Percentiles rank a stretch among this genome's conserved stretches.
Conservation (phyloP, 495 filamentous ascomycete genomes). For the Talaromyces stipitatus region DNA sequence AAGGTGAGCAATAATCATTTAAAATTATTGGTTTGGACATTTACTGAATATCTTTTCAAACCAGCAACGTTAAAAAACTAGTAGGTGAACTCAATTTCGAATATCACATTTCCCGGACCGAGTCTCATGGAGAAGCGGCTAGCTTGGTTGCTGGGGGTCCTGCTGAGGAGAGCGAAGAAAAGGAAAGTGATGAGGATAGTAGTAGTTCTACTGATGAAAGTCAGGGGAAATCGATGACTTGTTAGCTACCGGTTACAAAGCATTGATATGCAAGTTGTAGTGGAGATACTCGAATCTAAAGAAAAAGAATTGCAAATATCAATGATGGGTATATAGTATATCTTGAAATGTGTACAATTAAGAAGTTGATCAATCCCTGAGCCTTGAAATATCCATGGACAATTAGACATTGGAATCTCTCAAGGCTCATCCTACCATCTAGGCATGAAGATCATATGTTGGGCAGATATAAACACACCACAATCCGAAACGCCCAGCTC, state of each 20-base stretch:
- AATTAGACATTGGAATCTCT: too few relatives aligned
- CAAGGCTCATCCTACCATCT: too few relatives aligned
- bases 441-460: neutral
- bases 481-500: neutral
- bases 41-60: neutral
- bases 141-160: neutral
- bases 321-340: neutral
- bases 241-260: conserved; percentile 29
- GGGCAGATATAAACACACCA: neutral
- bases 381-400: too few relatives aligned
- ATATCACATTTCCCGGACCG: conserved; percentile 24
- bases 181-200: neutral
- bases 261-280: neutral
- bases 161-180: neutral
- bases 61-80: conserved; percentile 49
- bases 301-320: neutral
- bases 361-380: neutral
- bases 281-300: too few relatives aligned
- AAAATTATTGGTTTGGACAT: neutral
- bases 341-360: neutral
- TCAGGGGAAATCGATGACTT: conserved; percentile 19
- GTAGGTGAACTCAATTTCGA: conserved; percentile 73
- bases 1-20: conserved; percentile 13
- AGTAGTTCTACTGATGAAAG: neutral
- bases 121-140: neutral